phyloP scores from a whole-genome alignment of 345 rosid genomes.

The Raphanus raphanistrum region DNA sequence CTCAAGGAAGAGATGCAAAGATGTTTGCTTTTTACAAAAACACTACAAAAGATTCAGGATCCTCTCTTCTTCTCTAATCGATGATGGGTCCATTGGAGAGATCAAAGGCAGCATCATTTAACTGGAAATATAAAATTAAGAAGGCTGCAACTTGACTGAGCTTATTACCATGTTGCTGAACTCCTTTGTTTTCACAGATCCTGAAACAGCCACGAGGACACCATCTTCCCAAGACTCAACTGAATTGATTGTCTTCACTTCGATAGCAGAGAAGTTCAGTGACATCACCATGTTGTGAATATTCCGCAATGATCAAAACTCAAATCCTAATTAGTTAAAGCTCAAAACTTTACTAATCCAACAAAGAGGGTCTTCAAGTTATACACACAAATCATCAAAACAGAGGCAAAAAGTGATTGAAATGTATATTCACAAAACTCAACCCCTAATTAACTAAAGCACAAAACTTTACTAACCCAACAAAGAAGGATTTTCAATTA shows the following conservation, averaged over 20 bases:
- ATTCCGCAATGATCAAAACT: constrained; percentile 46
- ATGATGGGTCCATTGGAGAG: constrained; percentile 79
- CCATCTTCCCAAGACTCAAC: constrained; percentile 82
- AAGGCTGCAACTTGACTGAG: too few relatives aligned
- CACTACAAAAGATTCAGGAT: too few relatives aligned
- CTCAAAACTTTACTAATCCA: constrained; percentile 7
- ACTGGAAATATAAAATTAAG: constrained; percentile 38
- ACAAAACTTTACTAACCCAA: constrained; percentile 11
- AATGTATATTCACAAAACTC: background rate
- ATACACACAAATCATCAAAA: background rate
- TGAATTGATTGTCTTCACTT: constrained; percentile 92
- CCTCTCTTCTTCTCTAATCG: constrained; percentile 11
- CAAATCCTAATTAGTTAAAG: background rate
- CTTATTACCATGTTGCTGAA: constrained; percentile 24
- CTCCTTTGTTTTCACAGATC: constrained; percentile 75
- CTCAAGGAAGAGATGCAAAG: too few relatives aligned
- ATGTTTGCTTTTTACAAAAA: too few relatives aligned
- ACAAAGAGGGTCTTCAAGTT: background rate
- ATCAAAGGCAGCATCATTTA: constrained; percentile 96
- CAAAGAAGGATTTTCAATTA: background rate
- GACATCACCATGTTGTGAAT: constrained; percentile 71
- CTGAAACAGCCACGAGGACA: constrained; percentile 79
- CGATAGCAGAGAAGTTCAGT: constrained; percentile 66
- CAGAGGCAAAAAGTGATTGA: too few relatives aligned
- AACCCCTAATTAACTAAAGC: background rate